A percentile compares a stretch with the other conserved stretches of the same genome.
Evolutionary conservation across 495 filamentous ascomycete genomes (phyloP).

Genomic region (Hyaloscypha bicolor): DNA sequence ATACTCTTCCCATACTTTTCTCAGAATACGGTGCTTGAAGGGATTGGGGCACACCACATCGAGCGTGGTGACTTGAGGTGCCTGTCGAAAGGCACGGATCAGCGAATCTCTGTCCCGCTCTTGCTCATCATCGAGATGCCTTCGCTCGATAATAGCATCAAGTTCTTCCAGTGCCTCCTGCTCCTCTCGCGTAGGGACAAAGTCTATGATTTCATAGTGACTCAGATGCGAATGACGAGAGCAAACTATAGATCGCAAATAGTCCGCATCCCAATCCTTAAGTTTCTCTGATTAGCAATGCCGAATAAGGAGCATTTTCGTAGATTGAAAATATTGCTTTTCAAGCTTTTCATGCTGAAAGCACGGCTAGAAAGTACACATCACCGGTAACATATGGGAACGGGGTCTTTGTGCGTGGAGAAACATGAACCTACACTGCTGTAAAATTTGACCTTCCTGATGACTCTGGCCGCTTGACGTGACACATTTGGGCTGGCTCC

Average conservation of each 20-base stretch:
- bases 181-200: conserved; percentile 19
- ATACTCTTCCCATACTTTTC: conserved; percentile 24
- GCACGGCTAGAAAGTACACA: neutral
- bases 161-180: conserved; percentile 17
- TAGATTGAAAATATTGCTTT: neutral
- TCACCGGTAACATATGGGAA: neutral
- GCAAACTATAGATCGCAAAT: conserved; percentile 18
- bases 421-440: neutral
- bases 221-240: conserved; percentile 3
- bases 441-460: conserved; percentile 19
- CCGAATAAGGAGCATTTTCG: neutral
- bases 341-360: neutral
- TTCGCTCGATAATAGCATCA: conserved; percentile 12
- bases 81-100: conserved; percentile 5
- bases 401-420: neutral
- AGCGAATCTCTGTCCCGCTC: neutral
- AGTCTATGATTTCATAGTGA: conserved; percentile 5
- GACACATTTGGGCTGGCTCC: conserved; percentile 3
- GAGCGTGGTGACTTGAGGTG: conserved; percentile 9
- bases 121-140: conserved; percentile 5
- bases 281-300: neutral
- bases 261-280: conserved; percentile 10
- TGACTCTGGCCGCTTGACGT: conserved; percentile 11
- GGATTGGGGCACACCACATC: conserved; percentile 10
- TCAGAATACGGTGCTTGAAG: conserved; percentile 16